These are phyloP conservation scores for Nakazawaea ernobii DNA, from an alignment of 805 yeast genomes.

Conservation along the genomic window DNA sequence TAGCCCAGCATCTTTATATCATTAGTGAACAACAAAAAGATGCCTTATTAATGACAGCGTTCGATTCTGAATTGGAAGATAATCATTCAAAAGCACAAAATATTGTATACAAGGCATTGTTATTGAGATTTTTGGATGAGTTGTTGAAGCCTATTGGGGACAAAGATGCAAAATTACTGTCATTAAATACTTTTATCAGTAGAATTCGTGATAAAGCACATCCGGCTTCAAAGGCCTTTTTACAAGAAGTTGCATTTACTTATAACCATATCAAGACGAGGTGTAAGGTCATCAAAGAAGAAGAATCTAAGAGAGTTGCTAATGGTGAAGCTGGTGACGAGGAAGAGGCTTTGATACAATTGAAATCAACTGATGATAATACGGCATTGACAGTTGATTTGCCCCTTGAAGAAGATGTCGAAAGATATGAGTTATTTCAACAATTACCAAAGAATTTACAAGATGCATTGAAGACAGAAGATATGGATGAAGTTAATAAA, in stretches of 20 bases:
- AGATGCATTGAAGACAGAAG: conserved; percentile 65
- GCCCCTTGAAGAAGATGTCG: conserved; percentile 49
- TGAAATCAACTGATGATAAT: conserved; percentile 81
- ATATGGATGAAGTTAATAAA: conserved; percentile 74
- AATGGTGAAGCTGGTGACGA: conserved; percentile 33
- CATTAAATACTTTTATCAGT: conserved; percentile 60
- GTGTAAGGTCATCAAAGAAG: conserved; percentile 60
- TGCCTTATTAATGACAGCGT: conserved; percentile 87
- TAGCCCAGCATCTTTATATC: conserved; percentile 58
- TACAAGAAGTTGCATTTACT: conserved; percentile 69
- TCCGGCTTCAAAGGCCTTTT: conserved; percentile 67
- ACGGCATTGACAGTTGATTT: conserved; percentile 66
- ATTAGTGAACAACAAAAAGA: conserved; percentile 84
- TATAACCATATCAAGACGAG: conserved; percentile 69
- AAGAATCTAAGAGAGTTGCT: conserved; percentile 29
- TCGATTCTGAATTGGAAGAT: conserved; percentile 70
- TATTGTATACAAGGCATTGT: conserved; percentile 72
- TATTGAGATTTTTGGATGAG: conserved; percentile 56
- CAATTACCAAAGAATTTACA: conserved; percentile 59
- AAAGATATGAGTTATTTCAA: conserved; percentile 49
- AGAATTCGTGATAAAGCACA: conserved; percentile 47
- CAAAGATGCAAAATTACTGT: conserved; percentile 23
- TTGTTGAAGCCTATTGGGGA: conserved; percentile 20
- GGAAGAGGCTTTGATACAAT: conserved; percentile 75
- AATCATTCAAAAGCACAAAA: conserved; percentile 49